These are phyloP conservation scores for Fragilaria crotonensis DNA, from an alignment of 108 stramenopile species.

Conservation along the genomic window DNA sequence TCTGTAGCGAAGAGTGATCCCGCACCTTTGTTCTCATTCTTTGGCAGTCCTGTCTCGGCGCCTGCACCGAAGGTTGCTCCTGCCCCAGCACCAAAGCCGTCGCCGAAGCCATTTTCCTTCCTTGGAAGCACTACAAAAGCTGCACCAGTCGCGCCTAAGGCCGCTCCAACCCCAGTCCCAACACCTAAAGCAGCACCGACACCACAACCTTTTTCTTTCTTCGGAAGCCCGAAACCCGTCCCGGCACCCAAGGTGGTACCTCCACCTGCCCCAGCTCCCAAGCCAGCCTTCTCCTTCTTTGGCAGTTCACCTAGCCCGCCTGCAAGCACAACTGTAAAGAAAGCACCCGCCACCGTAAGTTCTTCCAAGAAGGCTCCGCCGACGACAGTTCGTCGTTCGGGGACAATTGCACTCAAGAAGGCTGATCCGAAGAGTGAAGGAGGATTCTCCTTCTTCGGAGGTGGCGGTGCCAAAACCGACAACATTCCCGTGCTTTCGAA, in stretches of 20 bases:
- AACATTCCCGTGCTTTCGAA: slow-evolving; percentile 65
- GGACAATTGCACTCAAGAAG: no score
- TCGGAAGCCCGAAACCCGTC: slow-evolving; percentile 4
- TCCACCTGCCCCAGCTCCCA: slow-evolving; percentile 14
- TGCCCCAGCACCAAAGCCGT: slow-evolving; percentile 9
- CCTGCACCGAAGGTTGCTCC: slow-evolving; percentile 11
- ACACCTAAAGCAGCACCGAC: slow-evolving; percentile 23
- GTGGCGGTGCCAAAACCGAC: slow-evolving; percentile 15
- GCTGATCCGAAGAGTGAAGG: slow-evolving; percentile 4
- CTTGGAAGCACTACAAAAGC: slow-evolving; percentile 21
- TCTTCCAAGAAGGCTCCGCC: no score
- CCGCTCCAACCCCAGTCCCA: slow-evolving; percentile 18
- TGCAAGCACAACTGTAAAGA: slow-evolving; percentile 6
- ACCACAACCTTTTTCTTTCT: slow-evolving; percentile 20
- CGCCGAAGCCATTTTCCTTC: slow-evolving; percentile 22
- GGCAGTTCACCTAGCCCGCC: no score
- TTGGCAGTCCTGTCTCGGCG: slow-evolving; percentile 15
- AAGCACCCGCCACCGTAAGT: slow-evolving; percentile 12
- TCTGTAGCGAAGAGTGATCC: slow-evolving; percentile 18
- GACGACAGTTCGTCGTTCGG: no score
- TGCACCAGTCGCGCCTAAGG: slow-evolving; percentile 5
- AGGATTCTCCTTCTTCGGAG: slow-evolving; percentile 1
- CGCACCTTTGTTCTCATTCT: slow-evolving; percentile 18
- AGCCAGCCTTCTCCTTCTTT: slow-evolving; percentile 20
- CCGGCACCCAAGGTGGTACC: slow-evolving; percentile 19